These are phyloP conservation scores for Pestalotiopsis sp. DNA, from an alignment of 2,329 filamentous ascomycete species.

Conservation along the genomic window DNA sequence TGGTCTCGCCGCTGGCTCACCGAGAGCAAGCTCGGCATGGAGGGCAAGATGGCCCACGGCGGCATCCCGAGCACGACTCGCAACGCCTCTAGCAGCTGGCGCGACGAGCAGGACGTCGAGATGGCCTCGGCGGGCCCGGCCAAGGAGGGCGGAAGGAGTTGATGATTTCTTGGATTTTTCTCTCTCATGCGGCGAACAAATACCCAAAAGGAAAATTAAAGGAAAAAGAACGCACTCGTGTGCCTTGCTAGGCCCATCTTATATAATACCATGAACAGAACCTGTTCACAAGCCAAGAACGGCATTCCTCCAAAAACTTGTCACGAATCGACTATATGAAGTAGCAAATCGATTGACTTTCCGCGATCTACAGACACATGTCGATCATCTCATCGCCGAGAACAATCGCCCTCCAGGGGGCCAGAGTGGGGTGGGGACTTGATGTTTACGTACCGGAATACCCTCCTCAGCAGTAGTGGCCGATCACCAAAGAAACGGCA, in stretches of 20 bases:
- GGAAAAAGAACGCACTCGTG: not conserved
- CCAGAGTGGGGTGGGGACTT: too few species aligned
- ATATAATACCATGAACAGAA: not conserved
- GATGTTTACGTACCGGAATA: too few species aligned
- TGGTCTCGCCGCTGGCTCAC: constrained; percentile 43
- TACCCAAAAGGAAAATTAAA: not conserved
- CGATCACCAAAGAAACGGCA: too few species aligned
- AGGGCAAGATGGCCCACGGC: constrained; percentile 26
- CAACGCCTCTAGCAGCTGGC: not conserved
- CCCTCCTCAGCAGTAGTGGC: too few species aligned
- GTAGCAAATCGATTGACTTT: not conserved
- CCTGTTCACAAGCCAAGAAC: too few species aligned
- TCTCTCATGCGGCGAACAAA: not conserved
- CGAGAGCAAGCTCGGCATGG: constrained; percentile 27
- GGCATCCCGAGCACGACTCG: not conserved
- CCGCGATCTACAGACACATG: not conserved
- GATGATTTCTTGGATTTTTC: not conserved
- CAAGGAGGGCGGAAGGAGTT: constrained; percentile 1
- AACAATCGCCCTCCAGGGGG: too few species aligned
- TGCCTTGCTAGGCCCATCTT: not conserved
- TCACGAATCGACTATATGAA: not conserved
- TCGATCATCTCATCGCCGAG: not conserved
- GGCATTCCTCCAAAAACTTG: not conserved
- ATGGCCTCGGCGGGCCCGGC: not conserved
- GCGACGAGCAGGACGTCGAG: constrained; percentile 11